These are phyloP conservation scores for Microcyclospora pomicola DNA, from an alignment of 2,329 filamentous ascomycete species.

Conservation along the genomic window DNA sequence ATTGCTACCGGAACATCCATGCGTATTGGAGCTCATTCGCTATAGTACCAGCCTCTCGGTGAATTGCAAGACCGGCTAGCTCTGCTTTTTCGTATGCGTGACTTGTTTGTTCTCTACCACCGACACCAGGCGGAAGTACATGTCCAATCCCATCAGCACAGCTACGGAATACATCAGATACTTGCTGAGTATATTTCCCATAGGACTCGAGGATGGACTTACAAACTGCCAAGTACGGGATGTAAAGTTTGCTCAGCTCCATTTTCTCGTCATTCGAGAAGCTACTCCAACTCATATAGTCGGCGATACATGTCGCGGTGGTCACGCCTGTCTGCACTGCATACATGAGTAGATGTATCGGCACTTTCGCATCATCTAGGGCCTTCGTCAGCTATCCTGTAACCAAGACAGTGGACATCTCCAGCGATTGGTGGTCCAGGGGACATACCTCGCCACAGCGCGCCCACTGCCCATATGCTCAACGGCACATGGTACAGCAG, in stretches of 20 bases:
- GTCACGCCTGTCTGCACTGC: slow-evolving; percentile 47
- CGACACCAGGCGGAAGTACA: slow-evolving; percentile 22
- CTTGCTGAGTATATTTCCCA: not conserved
- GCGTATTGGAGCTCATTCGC: no score
- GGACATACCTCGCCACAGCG: slow-evolving; percentile 35
- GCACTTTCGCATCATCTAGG: slow-evolving; percentile 42
- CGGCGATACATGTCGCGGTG: slow-evolving; percentile 48
- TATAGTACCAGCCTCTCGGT: no score
- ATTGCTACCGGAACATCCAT: no score
- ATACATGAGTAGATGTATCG: slow-evolving; percentile 47
- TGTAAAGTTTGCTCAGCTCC: slow-evolving; percentile 39
- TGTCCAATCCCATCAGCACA: slow-evolving; percentile 30
- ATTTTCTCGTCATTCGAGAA: slow-evolving; percentile 34
- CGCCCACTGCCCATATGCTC: slow-evolving; percentile 46
- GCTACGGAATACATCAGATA: slow-evolving; percentile 14
- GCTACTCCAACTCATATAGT: slow-evolving; percentile 44
- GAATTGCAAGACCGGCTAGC: no score
- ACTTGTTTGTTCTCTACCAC: slow-evolving; percentile 3
- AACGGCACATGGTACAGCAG: slow-evolving; percentile 47
- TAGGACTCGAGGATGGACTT: slow-evolving; percentile 17
- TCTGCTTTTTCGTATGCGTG: slow-evolving; percentile 3
- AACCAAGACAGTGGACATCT: not conserved
- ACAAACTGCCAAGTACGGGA: slow-evolving; percentile 44
- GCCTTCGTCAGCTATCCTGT: no score
- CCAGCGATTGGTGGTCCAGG: not conserved